phyloP scores from a whole-genome alignment of 805 yeast genomes.

The Yamadazyma scolyti region DNA sequence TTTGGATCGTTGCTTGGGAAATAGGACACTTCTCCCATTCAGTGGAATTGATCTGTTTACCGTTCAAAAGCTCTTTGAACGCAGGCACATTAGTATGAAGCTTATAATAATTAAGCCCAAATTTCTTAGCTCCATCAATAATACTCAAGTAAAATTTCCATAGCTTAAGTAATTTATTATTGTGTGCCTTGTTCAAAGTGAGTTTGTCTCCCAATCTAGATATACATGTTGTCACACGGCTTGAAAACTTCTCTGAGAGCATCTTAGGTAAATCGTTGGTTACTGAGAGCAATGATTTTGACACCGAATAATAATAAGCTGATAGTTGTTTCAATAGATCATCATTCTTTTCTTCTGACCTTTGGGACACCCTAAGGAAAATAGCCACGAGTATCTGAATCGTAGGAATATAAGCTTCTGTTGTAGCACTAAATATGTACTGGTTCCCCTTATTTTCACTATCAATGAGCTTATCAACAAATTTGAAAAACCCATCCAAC shows the following conservation, averaged over 20 bases:
- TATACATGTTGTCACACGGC: constrained; percentile 4
- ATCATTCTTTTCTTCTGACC: constrained; percentile 7
- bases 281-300: constrained; percentile 3
- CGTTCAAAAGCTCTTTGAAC: constrained; percentile 11
- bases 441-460: constrained; percentile 3
- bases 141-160: constrained; percentile 41
- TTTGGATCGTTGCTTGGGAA: constrained; percentile 1
- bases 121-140: constrained; percentile 25
- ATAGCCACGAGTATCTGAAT: constrained; percentile 11
- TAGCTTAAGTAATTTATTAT: constrained; percentile 6
- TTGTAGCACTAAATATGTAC: constrained; percentile 7
- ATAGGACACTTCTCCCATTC: constrained; percentile 12
- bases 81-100: constrained; percentile 28
- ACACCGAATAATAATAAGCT: constrained; percentile 7
- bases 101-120: constrained; percentile 29
- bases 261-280: constrained; percentile 4
- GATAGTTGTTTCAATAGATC: constrained; percentile 11
- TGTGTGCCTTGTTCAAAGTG: constrained; percentile 4
- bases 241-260: constrained; percentile 6
- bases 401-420: constrained; percentile 6
- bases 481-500: constrained; percentile 8
- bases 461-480: constrained; percentile 3
- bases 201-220: constrained; percentile 1
- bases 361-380: constrained; percentile 9
- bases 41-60: neutral